Evolutionary conservation across 169 alveolate species (phyloP), one percentile per base, ranked within the genome.

Genomic region (Babesia bovis): DNA sequence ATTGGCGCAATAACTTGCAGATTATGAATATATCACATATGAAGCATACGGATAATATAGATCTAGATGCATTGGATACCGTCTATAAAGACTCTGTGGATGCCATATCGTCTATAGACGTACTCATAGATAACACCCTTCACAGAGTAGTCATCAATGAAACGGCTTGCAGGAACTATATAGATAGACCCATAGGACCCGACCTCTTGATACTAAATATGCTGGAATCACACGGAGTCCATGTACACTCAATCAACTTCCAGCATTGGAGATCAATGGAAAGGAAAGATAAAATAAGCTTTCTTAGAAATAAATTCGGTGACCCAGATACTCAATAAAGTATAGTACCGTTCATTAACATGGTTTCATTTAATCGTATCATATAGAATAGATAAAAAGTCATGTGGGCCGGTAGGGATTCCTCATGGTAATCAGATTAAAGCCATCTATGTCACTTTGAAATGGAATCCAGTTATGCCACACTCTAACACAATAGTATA

Each of bases 201-300:
- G 73, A 63, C 60, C 60, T 63, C 21, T 7, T 63, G 19, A 36
- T 44, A 3, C 61, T 21, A 17, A 63, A 63, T 52, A 19, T 63
- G 7, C 30, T 63, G 49, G 49, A 32, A 50, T 5, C 33, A 0
- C 6, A 33, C 4, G 73, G 73, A 21, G 36, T 17, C 15, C 26
- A 17, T 30, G 61, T 63, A 10, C 73, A 63, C 35, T 63, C 73
- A 35, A 30, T 63, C 33, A 63, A 63, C 60, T 63, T 47, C 60
- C 73, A 63, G 35, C 60, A 45, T 19, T 63, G 73, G 73, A n/a
- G 58, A 6, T 63, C 73, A 9, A 63, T 63, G 61, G 30, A 4
- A 4, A n/a, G 61, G 4, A n/a, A 0, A 4, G 61, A 25, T 17
- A 63, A 63, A 50, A 32, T 23, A 25, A 2, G 21, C 36, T 38